A percentile compares a stretch with the other conserved stretches of the same genome.
These are phyloP conservation scores for Lipomyces sp. DNA, from an alignment of 805 yeast genomes.

Conservation along the genomic window DNA sequence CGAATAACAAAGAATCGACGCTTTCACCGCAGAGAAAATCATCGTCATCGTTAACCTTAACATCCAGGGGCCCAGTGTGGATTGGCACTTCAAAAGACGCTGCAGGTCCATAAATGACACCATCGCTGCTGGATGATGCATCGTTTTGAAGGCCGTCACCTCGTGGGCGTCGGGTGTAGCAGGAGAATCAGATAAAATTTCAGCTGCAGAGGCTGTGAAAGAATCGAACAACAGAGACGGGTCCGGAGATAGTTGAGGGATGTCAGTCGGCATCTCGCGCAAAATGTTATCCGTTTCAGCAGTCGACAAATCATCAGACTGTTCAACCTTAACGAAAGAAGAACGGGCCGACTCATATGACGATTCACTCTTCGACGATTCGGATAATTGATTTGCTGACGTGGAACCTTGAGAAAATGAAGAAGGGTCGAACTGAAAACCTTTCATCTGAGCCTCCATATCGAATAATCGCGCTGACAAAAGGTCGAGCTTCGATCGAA, in stretches of 20 bases:
- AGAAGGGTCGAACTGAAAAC: neutral
- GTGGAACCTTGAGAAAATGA: neutral
- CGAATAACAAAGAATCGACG: constrained; percentile 16
- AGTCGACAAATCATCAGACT: no score
- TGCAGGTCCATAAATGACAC: constrained; percentile 25
- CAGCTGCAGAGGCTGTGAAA: constrained; percentile 3
- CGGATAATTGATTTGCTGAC: no score
- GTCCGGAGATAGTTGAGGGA: constrained; percentile 2
- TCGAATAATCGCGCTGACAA: constrained; percentile 4
- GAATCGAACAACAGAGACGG: constrained; percentile 1
- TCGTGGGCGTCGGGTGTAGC: constrained; percentile 22
- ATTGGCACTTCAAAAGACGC: constrained; percentile 23
- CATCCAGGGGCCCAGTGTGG: constrained; percentile 21
- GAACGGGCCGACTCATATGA: no score
- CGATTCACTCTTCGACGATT: no score
- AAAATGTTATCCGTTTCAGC: no score
- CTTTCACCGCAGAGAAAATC: constrained; percentile 4
- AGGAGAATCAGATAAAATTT: constrained; percentile 5
- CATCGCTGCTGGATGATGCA: constrained; percentile 32
- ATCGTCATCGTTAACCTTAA: constrained; percentile 11
- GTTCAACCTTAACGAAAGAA: no score
- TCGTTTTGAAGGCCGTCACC: constrained; percentile 23
- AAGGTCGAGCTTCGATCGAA: constrained; percentile 15
- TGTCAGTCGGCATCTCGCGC: no score
- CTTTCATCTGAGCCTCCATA: constrained; percentile 9